Percentiles rank a stretch among this genome's conserved stretches.
Conservation (phyloP, 768 basidiomycete genomes). For the Asterophora lycoperdoides region DNA sequence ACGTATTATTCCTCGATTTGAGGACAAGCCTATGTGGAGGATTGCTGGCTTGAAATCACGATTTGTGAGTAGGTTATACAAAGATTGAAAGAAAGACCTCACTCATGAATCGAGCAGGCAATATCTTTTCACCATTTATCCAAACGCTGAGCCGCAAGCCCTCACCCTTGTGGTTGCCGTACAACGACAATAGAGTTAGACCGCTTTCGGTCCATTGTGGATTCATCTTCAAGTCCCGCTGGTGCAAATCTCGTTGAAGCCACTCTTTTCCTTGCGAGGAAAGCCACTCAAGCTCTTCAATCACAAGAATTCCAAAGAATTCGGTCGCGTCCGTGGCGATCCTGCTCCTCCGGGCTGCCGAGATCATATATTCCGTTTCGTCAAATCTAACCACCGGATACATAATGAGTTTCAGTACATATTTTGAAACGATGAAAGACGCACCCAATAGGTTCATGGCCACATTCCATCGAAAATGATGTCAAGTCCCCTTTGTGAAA, state of each 20-base stretch:
- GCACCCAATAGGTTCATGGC: slow-evolving; percentile 16
- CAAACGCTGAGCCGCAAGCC: slow-evolving; percentile 34
- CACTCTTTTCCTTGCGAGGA: slow-evolving; percentile 38
- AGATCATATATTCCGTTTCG: slow-evolving; percentile 37
- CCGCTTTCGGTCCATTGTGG: slow-evolving; percentile 18
- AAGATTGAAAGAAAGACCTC: slow-evolving; percentile 19
- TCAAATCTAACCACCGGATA: slow-evolving; percentile 35
- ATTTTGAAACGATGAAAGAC: slow-evolving; percentile 1
- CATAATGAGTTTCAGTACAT: background rate
- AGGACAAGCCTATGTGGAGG: slow-evolving; percentile 17
- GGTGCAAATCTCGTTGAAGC: slow-evolving; percentile 42
- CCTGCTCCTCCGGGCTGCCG: slow-evolving; percentile 22
- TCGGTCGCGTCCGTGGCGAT: slow-evolving; percentile 29
- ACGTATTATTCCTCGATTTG: slow-evolving; percentile 26
- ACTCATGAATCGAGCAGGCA: slow-evolving; percentile 38
- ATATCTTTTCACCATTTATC: slow-evolving; percentile 38
- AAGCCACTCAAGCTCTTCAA: slow-evolving; percentile 46
- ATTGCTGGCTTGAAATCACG: slow-evolving; percentile 10
- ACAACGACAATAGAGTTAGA: slow-evolving; percentile 34
- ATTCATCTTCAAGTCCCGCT: slow-evolving; percentile 30
- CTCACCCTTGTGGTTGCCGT: slow-evolving; percentile 19
- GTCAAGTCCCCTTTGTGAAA: slow-evolving; percentile 10
- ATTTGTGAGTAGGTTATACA: background rate
- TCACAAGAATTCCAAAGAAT: slow-evolving; percentile 49
- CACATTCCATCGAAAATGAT: slow-evolving; percentile 17